Percentiles rank a stretch among this genome's conserved stretches.
These are phyloP conservation scores for Bimuria novae-zelandiae DNA, from an alignment of 2,329 filamentous ascomycete genomes.

Conservation along the genomic window DNA sequence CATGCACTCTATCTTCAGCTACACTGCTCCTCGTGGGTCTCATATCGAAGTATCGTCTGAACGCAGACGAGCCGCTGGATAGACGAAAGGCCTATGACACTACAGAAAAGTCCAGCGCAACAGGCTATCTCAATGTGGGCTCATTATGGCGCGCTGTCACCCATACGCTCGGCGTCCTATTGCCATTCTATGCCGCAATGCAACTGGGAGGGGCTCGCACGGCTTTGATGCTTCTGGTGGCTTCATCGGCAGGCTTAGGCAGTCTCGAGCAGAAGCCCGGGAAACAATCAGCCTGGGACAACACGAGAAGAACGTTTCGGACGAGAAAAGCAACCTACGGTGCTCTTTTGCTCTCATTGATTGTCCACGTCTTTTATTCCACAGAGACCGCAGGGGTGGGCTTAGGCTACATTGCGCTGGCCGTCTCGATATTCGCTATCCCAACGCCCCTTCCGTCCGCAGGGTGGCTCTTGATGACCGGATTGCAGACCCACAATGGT, in stretches of 20 bases:
- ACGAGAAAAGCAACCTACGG: slow-evolving; percentile 44
- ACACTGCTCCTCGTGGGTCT: slow-evolving; percentile 53
- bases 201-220: slow-evolving; percentile 60
- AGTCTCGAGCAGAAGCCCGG: slow-evolving; percentile 36
- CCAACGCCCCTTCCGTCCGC: slow-evolving; percentile 53
- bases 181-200: slow-evolving; percentile 62
- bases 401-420: slow-evolving; percentile 54
- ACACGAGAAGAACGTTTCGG: slow-evolving; percentile 39
- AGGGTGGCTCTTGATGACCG: slow-evolving; percentile 38
- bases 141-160: slow-evolving; percentile 30
- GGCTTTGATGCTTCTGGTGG: slow-evolving; percentile 56
- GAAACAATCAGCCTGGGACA: slow-evolving; percentile 38
- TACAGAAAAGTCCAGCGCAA: slow-evolving; percentile 19
- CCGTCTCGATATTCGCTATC: slow-evolving; percentile 52
- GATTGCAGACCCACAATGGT: slow-evolving; percentile 23
- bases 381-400: slow-evolving; percentile 32
- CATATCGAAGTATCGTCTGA: slow-evolving; percentile 40
- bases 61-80: slow-evolving; percentile 37
- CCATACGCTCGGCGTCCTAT: slow-evolving; percentile 48
- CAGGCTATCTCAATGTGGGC: slow-evolving; percentile 14
- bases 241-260: slow-evolving; percentile 52
- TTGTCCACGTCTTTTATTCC: slow-evolving; percentile 37
- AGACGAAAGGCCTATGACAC: slow-evolving; percentile 38
- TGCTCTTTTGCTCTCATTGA: slow-evolving; percentile 41
- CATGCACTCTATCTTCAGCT: slow-evolving; percentile 52